Evolutionary conservation across 768 basidiomycete genomes (phyloP).

Genomic region (Sutorius australiensis): DNA sequence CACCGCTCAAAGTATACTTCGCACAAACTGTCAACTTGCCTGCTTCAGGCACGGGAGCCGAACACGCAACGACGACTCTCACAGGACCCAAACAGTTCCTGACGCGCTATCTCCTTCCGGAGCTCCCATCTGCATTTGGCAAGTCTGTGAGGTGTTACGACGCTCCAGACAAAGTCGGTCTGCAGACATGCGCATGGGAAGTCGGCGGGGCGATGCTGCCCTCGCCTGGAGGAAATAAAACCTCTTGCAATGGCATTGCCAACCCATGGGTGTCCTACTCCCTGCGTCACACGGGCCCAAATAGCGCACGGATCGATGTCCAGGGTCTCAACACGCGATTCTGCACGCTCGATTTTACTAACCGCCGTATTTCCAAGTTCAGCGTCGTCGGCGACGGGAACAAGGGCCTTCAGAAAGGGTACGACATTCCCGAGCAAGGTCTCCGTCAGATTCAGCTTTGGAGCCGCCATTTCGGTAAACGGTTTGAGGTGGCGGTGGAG

Average conservation of each 20-base stretch:
- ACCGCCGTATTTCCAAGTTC: conserved; percentile 40
- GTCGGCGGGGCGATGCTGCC: conserved; percentile 34
- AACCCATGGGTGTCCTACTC: conserved; percentile 43
- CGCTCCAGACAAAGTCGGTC: conserved; percentile 28
- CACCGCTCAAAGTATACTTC: conserved; percentile 72
- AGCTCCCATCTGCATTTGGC: conserved; percentile 49
- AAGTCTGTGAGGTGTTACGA: conserved; percentile 34
- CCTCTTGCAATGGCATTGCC: neutral
- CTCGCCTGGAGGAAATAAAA: conserved; percentile 32
- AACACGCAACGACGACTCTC: conserved; percentile 41
- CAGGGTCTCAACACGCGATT: conserved; percentile 58
- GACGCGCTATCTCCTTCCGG: conserved; percentile 39
- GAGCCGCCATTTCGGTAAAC: conserved; percentile 56
- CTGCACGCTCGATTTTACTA: conserved; percentile 59
- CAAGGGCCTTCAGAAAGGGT: conserved; percentile 40
- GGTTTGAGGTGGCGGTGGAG: conserved; percentile 50
- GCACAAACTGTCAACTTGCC: conserved; percentile 53
- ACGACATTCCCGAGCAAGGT: conserved; percentile 36
- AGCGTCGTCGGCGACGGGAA: conserved; percentile 35
- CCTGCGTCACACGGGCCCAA: conserved; percentile 37
- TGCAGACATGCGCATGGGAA: conserved; percentile 50
- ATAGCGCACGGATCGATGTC: conserved; percentile 47
- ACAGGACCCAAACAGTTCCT: conserved; percentile 45
- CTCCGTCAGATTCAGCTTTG: conserved; percentile 47
- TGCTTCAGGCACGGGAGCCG: conserved; percentile 19